Evolutionary conservation across 2,329 filamentous ascomycete species (phyloP).

Genomic region (Ceratocystis variospora): DNA sequence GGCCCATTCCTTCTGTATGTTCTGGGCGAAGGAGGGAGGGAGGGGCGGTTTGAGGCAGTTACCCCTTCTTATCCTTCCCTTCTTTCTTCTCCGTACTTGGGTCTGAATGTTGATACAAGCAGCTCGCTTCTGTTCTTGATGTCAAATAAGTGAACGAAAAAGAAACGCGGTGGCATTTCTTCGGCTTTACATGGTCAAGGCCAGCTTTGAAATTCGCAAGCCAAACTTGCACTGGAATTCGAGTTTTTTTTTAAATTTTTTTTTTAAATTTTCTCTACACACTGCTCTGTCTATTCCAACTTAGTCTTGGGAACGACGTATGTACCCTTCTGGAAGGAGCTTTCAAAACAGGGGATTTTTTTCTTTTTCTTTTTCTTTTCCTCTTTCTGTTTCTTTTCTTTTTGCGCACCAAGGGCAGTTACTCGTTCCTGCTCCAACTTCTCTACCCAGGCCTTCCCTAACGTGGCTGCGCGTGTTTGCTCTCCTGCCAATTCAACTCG

Average conservation of each 20-base stretch:
- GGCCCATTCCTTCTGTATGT: neutral
- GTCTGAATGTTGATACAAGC: neutral
- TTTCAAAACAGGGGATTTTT: neutral
- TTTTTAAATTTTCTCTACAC: neutral
- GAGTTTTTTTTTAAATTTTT: neutral
- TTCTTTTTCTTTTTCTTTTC: no score
- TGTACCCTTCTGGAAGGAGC: neutral
- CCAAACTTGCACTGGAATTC: neutral
- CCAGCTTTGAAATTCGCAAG: neutral
- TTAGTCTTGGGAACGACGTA: neutral
- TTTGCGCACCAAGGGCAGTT: neutral
- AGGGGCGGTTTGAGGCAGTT: neutral
- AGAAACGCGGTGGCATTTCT: neutral
- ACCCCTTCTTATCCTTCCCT: neutral
- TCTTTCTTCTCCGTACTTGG: neutral
- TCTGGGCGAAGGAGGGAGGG: neutral
- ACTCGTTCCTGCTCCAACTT: neutral
- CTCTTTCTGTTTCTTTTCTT: no score
- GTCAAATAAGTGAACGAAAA: neutral
- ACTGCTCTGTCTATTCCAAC: neutral
- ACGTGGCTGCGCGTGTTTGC: neutral
- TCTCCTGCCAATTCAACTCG: neutral
- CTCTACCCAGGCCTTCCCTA: neutral
- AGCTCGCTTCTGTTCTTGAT: neutral
- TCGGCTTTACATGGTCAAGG: neutral